Conservation (phyloP, 768 basidiomycete genomes). For the Suillus luteus region DNA sequence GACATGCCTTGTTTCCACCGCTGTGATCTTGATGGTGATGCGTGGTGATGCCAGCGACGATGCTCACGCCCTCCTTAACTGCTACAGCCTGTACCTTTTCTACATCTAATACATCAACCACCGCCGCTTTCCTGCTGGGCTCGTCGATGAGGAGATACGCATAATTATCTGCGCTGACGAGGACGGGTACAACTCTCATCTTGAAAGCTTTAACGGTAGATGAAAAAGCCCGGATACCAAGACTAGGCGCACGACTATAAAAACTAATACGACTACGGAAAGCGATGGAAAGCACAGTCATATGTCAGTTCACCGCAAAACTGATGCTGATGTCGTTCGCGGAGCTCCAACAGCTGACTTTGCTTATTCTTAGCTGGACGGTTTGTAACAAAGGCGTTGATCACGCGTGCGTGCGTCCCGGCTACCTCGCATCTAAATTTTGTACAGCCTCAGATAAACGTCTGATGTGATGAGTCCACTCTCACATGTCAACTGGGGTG, state of each 20-base stretch:
- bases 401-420: background rate
- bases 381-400: constrained; percentile 1
- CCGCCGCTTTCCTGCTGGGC: constrained; percentile 65
- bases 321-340: constrained; percentile 7
- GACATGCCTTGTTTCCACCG: constrained; percentile 77
- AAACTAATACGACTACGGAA: constrained; percentile 6
- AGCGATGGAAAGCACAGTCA: constrained; percentile 7
- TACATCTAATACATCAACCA: constrained; percentile 80
- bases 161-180: constrained; percentile 82
- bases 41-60: constrained; percentile 82
- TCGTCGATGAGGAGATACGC: constrained; percentile 82
- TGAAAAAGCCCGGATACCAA: constrained; percentile 20
- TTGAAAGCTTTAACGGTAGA: constrained; percentile 18
- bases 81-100: constrained; percentile 67
- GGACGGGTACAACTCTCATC: constrained; percentile 81
- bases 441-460: constrained; percentile 1
- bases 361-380: background rate
- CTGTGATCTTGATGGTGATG: constrained; percentile 93
- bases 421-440: constrained; percentile 5
- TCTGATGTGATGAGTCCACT: background rate
- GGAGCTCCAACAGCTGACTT: background rate
- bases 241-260: background rate
- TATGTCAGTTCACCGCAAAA: constrained; percentile 12
- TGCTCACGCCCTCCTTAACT: constrained; percentile 56
- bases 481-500: constrained; percentile 7